Evolutionary conservation across 148 eudicot species (phyloP).

Genomic region (Hydrangea macrophylla): DNA sequence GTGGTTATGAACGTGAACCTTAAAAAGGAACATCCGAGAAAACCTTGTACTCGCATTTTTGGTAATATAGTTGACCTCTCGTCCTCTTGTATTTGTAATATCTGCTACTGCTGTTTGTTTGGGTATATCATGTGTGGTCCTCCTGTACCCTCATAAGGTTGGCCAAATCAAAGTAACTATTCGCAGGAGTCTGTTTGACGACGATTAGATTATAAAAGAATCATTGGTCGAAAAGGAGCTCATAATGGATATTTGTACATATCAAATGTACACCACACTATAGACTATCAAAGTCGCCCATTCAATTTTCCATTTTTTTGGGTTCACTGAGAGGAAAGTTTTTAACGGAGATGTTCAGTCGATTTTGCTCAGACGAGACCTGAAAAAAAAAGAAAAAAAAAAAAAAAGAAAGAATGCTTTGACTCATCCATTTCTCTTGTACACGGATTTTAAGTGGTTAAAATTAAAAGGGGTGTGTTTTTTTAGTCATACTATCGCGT

Average conservation of each 20-base stretch:
- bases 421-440: background rate
- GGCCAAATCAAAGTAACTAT: constrained; percentile 54
- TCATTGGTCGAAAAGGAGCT: background rate
- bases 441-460: background rate
- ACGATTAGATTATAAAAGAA: constrained; percentile 14
- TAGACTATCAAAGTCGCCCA: no score
- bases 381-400: no score
- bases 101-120: constrained; percentile 61
- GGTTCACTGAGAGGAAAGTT: no score
- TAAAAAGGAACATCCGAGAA: constrained; percentile 40
- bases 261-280: background rate
- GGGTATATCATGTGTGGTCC: constrained; percentile 66
- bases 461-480: background rate
- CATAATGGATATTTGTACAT: background rate
- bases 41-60: constrained; percentile 30
- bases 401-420: no score
- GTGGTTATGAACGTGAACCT: constrained; percentile 35
- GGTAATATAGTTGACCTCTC: constrained; percentile 37
- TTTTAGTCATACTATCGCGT: background rate
- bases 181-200: constrained; percentile 64
- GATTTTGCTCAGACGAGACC: no score
- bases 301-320: no score
- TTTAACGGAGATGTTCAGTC: no score
- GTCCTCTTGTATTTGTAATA: constrained; percentile 43
- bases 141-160: constrained; percentile 64